Conservation (phyloP, 2,329 filamentous ascomycete species). For the Claviceps maximensis region DNA sequence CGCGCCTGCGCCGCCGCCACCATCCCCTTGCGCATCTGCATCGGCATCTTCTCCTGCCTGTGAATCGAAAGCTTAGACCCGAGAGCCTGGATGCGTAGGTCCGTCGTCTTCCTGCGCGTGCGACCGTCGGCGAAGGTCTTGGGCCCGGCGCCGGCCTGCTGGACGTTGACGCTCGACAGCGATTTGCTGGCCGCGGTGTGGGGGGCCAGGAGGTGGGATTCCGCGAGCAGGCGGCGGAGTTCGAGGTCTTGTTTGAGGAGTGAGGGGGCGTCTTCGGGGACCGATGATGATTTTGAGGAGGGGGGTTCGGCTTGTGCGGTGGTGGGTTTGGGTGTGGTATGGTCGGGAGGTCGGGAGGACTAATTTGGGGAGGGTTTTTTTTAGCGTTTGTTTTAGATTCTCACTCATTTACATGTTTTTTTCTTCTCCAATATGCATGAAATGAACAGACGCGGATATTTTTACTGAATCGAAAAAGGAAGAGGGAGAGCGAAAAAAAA, state of each 20-base stretch:
- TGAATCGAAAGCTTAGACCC: conserved; percentile 67
- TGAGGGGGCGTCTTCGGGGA: conserved; percentile 45
- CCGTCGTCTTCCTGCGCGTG: conserved; percentile 67
- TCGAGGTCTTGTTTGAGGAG: conserved; percentile 87
- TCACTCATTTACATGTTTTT: background rate
- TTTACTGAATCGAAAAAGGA: background rate
- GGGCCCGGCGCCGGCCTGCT: conserved; percentile 22
- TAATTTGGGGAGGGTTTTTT: conserved; percentile 3
- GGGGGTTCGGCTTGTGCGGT: conserved; percentile 8
- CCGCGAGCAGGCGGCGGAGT: conserved; percentile 76
- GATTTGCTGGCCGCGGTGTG: conserved; percentile 33
- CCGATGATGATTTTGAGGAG: conserved; percentile 22
- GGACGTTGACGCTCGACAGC: conserved; percentile 25
- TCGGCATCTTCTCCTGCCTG: conserved; percentile 76
- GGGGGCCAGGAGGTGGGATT: conserved; percentile 67
- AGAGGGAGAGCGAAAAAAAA: background rate
- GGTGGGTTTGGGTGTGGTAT: conserved; percentile 3
- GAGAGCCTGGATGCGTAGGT: conserved; percentile 69
- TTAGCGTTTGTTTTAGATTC: background rate
- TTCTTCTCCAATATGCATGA: background rate
- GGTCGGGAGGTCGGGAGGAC: conserved; percentile 38
- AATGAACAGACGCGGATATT: background rate
- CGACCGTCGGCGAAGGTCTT: conserved; percentile 45
- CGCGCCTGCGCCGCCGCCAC: conserved; percentile 47
- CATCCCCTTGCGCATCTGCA: conserved; percentile 79